Evolutionary conservation across 2,329 filamentous ascomycete species (phyloP), one percentile per base, ranked within the genome.

Genomic region (Madurella fahalii): DNA sequence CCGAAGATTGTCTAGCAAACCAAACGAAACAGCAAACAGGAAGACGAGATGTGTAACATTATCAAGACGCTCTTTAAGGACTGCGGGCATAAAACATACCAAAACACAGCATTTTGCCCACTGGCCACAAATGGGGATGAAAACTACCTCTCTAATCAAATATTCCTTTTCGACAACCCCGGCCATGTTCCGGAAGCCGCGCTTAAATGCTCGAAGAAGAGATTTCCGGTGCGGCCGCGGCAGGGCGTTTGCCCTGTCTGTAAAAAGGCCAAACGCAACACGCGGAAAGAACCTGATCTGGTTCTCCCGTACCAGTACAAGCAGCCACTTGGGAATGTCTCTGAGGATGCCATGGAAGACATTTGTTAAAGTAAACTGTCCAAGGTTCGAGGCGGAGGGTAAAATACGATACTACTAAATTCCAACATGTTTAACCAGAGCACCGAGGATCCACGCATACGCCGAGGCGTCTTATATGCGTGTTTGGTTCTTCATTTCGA

Each of bases 1-100:
- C 7, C 25, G 7, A 25, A 25, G 4, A 25, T 25, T 7, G 7
- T 25, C 25, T 25, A 25, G 25, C 13, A 37, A 15, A 37, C 4
- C 4, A 15, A 37, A 37, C 9, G 4, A 37, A 37, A 11, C 34
- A 37, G 34, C 34, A 37, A 37, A 15, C 34, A 15, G 34, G 11
- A 11, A 12, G 34, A 4, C 34, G 11, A 37, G 11, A 37, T 37
- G 34, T 37, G 34, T 37, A 37, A 37, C 13, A 5, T 37, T 37
- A 9, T 37, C 34, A 37, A 37, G 34, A 11, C 2, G 2, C 11
- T 37, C 11, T 37, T 37, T 9, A 11, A 12, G 40, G 51, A 17
- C 9, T 54, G 52, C 20, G 30, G 46, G 9, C 46, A 45, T 20
- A 44, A 32, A 32, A 30, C 39, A n/a, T 55, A 51, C 43, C 47